Conservation (phyloP, 1,139 yeast genomes). For the Blastobotrys indianensis region DNA sequence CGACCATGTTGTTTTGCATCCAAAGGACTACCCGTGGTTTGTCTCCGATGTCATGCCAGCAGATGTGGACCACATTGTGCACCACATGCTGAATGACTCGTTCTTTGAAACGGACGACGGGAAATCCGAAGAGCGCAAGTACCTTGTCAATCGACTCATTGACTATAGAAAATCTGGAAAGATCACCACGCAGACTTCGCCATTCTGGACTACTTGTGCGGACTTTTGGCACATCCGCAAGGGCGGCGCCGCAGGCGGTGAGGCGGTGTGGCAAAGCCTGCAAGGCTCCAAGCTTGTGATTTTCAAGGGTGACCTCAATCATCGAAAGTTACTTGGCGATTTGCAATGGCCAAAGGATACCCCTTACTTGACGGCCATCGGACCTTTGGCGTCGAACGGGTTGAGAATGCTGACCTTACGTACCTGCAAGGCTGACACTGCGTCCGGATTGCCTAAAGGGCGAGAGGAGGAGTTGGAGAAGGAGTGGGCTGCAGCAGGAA, state of each 20-base stretch:
- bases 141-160: conserved; percentile 47
- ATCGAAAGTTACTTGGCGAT: conserved; percentile 89
- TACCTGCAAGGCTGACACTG: conserved; percentile 96
- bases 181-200: conserved; percentile 54
- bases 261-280: conserved; percentile 46
- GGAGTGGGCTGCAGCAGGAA: conserved; percentile 48
- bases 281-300: conserved; percentile 62
- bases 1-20: conserved; percentile 66
- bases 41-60: conserved; percentile 90
- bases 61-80: conserved; percentile 59
- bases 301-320: conserved; percentile 93
- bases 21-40: conserved; percentile 93
- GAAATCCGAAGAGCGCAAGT: conserved; percentile 39
- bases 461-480: conserved; percentile 59
- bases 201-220: conserved; percentile 81
- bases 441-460: conserved; percentile 72
- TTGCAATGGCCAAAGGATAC: conserved; percentile 82
- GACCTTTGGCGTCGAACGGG: conserved; percentile 53
- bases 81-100: conserved; percentile 48
- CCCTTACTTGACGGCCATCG: conserved; percentile 63
- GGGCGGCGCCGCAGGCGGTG: conserved; percentile 53
- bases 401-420: conserved; percentile 69
- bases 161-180: conserved; percentile 45
- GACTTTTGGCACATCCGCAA: conserved; percentile 61
- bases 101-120: conserved; percentile 48